Evolutionary conservation across 2,329 filamentous ascomycete genomes (phyloP), one percentile per base, ranked within the genome.

Genomic region (Alternaria panax): DNA sequence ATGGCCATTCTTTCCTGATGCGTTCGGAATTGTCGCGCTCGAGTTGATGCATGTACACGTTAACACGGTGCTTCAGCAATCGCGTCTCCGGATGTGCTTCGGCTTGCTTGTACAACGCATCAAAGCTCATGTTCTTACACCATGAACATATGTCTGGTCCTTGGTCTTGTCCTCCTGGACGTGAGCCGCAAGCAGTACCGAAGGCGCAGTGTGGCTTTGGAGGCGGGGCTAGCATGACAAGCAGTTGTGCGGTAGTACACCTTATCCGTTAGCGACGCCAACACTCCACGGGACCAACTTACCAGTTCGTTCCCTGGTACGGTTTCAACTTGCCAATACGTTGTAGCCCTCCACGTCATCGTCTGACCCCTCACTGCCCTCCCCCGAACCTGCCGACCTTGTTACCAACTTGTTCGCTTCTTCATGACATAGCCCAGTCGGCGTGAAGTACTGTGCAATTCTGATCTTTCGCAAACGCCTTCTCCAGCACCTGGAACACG

Each of bases 341-440:
- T 71, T 65, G 59, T 72, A 70, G 28, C 63, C 67, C 30, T 72
- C 67, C 24, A 67, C 68, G 59, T 71, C 69, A 62, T 72, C 66
- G 32, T 70, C 68, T 11, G 43, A 64, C 27, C 40, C 65, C 24
- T 68, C 64, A 53, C 41, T 60, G 42, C 54, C 57, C 52, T 62
- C 65, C 60, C 61, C 61, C 47, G 54, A 46, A 32, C 54, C 62
- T 60, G 60, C 62, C 60, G 50, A 55, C 61, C 62, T 65, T 50
- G 55, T 65, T 22, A 67, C 60, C 38, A 51, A 27, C 51, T 59
- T 69, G 40, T 71, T 67, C 27, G 63, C 67, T 60, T 72, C 66
- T 52, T 73, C 71, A 68, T 73, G 70, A 54, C 70, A 73, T 16
- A 73, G 53, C 47, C 71, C 70, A 16, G 61, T 66, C 18, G 71